phyloP scores from a whole-genome alignment of 1,139 yeast species.

The Saccharomyces hybrid region DNA sequence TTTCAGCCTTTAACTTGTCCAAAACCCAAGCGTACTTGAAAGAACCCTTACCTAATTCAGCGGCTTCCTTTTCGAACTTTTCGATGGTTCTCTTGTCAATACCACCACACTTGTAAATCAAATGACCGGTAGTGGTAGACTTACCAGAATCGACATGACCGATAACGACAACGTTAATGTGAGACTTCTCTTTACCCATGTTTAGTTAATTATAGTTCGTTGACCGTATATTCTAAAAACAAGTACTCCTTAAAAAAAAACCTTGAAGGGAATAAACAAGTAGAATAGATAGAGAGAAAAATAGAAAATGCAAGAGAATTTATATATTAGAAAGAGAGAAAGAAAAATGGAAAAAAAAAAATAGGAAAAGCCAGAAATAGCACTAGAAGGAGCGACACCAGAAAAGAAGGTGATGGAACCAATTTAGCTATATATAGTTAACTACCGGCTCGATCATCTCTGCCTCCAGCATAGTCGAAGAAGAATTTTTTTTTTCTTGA shows the following conservation, averaged over 20 bases:
- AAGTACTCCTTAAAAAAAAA: background rate
- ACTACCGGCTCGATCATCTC: background rate
- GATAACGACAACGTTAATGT: constrained; percentile 98
- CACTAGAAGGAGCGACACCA: background rate
- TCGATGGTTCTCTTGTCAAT: constrained; percentile 97
- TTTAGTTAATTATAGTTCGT: constrained; percentile 14
- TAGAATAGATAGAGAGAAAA: background rate
- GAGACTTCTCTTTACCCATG: constrained; percentile 88
- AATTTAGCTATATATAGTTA: constrained; percentile 1
- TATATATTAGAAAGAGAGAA: background rate
- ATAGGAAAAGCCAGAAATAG: background rate
- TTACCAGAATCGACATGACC: constrained; percentile 99
- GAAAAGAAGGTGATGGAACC: background rate
- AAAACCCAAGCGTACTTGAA: constrained; percentile 98
- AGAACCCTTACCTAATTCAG: constrained; percentile 96
- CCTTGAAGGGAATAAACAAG: background rate
- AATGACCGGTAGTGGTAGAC: constrained; percentile 98
- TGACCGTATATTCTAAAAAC: constrained; percentile 1
- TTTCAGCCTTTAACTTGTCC: constrained; percentile 92
- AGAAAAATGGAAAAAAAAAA: background rate
- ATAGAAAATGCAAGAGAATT: background rate
- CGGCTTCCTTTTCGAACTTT: constrained; percentile 98
- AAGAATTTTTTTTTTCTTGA: background rate
- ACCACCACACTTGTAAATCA: constrained; percentile 92
- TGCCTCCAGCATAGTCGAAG: background rate